phyloP scores from a whole-genome alignment of 495 filamentous ascomycete genomes.

The Penicillium taxi region DNA sequence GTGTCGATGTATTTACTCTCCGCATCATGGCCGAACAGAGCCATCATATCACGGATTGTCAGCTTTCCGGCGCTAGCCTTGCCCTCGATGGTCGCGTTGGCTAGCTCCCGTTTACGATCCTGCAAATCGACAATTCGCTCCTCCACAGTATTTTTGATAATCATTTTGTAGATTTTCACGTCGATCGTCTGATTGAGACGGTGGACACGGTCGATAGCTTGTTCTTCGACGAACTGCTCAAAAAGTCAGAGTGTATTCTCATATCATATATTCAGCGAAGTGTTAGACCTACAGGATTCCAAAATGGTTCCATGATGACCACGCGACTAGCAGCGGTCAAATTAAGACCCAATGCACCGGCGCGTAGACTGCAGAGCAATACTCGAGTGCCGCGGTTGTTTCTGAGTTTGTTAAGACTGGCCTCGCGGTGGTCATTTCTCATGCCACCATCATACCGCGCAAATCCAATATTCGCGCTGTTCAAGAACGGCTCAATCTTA shows the following conservation, averaged over 20 bases:
- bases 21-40: slow-evolving; percentile 75
- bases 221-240: slow-evolving; percentile 82
- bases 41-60: slow-evolving; percentile 87
- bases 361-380: slow-evolving; percentile 85
- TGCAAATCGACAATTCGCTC: slow-evolving; percentile 88
- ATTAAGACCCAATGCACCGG: slow-evolving; percentile 87
- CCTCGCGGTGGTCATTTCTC: slow-evolving; percentile 88
- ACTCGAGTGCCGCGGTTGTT: slow-evolving; percentile 66
- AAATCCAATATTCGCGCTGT: slow-evolving; percentile 60
- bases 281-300: slow-evolving; percentile 72
- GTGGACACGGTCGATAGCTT: slow-evolving; percentile 96
- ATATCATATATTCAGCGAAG: not conserved
- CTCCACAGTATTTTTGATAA: slow-evolving; percentile 77
- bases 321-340: slow-evolving; percentile 89
- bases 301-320: slow-evolving; percentile 93
- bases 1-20: slow-evolving; percentile 39
- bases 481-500: slow-evolving; percentile 87
- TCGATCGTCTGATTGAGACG: slow-evolving; percentile 90
- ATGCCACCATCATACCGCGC: slow-evolving; percentile 93
- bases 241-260: slow-evolving; percentile 14
- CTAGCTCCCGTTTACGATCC: slow-evolving; percentile 82
- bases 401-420: slow-evolving; percentile 65
- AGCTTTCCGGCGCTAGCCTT: slow-evolving; percentile 70
- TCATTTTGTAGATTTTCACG: slow-evolving; percentile 89
- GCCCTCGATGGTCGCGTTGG: slow-evolving; percentile 76